These are phyloP conservation scores for Rhynchospora breviuscula DNA, from an alignment of 176 grass and related monocot genomes.

Conservation along the genomic window DNA sequence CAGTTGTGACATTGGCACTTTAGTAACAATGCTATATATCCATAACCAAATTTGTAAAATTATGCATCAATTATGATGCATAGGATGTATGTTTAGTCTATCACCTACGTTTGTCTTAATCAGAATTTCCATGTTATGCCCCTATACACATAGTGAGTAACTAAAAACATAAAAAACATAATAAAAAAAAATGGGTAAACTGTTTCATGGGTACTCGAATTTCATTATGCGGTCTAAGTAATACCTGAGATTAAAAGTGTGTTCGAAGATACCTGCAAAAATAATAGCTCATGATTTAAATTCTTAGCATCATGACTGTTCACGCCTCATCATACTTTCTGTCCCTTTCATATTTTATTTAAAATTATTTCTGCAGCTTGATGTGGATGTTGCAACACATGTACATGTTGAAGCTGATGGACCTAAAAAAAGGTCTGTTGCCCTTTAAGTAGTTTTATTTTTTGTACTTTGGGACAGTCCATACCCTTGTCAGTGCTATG, in stretches of 20 bases:
- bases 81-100: background rate
- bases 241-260: background rate
- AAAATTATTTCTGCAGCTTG: slow-evolving; percentile 46
- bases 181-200: background rate
- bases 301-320: background rate
- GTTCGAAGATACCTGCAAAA: background rate
- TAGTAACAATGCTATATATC: background rate
- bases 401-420: slow-evolving; percentile 82
- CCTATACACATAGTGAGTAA: no score
- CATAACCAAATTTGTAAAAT: background rate
- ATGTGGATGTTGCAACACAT: slow-evolving; percentile 74
- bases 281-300: background rate
- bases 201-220: background rate
- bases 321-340: background rate
- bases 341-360: background rate
- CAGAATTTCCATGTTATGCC: background rate
- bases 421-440: slow-evolving; percentile 78
- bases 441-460: background rate
- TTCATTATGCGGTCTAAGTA: background rate
- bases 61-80: background rate
- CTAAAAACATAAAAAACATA: background rate
- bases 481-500: background rate
- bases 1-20: background rate
- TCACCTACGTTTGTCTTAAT: background rate
- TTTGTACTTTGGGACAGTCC: background rate